Evolutionary conservation across 2,329 filamentous ascomycete species (phyloP).

Genomic region (Tolypocladium album): DNA sequence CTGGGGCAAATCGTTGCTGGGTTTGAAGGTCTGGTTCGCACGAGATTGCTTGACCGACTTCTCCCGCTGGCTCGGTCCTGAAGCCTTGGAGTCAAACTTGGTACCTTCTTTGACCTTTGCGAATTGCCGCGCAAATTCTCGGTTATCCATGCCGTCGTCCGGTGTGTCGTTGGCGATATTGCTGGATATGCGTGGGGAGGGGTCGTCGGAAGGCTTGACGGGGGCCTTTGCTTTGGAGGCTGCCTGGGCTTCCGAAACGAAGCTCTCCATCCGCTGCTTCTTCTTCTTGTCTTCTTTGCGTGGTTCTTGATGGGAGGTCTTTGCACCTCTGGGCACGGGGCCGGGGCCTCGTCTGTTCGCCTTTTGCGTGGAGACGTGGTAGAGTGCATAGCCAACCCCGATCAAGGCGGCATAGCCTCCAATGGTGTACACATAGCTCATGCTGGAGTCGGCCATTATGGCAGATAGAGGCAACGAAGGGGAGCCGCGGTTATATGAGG

Average conservation of each 20-base stretch:
- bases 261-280: constrained; percentile 34
- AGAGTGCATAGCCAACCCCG: constrained; percentile 23
- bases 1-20: constrained; percentile 18
- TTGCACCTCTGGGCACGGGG: constrained; percentile 16
- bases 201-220: constrained; percentile 14
- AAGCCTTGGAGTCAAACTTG: constrained; percentile 42
- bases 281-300: constrained; percentile 33
- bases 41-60: constrained; percentile 62
- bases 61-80: constrained; percentile 51
- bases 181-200: constrained; percentile 12
- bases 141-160: constrained; percentile 55
- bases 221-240: constrained; percentile 26
- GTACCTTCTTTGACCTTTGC: constrained; percentile 60
- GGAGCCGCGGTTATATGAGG: not conserved
- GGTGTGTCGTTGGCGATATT: constrained; percentile 25
- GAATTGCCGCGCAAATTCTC: constrained; percentile 68
- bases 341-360: constrained; percentile 18
- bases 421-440: constrained; percentile 25
- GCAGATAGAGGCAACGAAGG: not conserved
- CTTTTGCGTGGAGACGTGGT: constrained; percentile 23
- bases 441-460: constrained; percentile 21
- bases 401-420: constrained; percentile 25
- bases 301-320: constrained; percentile 18
- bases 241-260: constrained; percentile 24
- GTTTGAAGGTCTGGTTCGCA: constrained; percentile 38